Evolutionary conservation across 2,329 filamentous ascomycete genomes (phyloP), one percentile per base, ranked within the genome.

Genomic region (Aureobasidium sp.): DNA sequence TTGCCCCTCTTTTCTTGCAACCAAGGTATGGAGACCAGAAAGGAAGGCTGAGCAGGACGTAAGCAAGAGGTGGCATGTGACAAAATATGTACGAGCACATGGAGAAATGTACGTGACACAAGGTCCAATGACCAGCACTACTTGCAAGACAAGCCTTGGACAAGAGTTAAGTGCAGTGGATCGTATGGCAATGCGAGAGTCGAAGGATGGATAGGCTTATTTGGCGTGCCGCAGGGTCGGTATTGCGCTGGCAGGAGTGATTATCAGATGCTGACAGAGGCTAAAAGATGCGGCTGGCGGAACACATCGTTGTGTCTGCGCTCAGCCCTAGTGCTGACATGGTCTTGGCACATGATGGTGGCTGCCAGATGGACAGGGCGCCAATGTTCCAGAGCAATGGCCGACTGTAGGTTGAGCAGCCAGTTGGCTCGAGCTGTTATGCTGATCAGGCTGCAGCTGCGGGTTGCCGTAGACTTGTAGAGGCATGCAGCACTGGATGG

Each of bases 181-280:
- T 27, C 10, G 27, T 51, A n/a, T 36, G 26, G 47, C 17, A n/a
- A 36, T n/a, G 13, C 5, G 32, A 52, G 34, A 8, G 17, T 26
- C 15, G 26, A 55, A 55, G 51, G 52, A 55, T 55, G 36, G 17
- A 55, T 55, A 55, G 52, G 52, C 52, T 55, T 41, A 44, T 29
- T 15, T 43, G 50, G 20, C 3, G 34, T 39, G 10, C 20, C 50
- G 24, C 24, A n/a, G 6, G 3, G 20, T 53, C 24, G 32, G 32
- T 39, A 41, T 7, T 15, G 48, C 12, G 48, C 34, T 52, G 50
- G 50, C 47, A 36, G 29, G 2, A 7, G 20, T 8, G 10, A 15
- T 50, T 50, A n/a, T 34, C n/a, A 39, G 34, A 29, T 17, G 52
- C 37, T 55, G 52, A 55, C 52, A 43, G 17, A 39, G 36, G 52